Conservation (phyloP, 2,329 filamentous ascomycete species). For the Rachicladosporium sp. region DNA sequence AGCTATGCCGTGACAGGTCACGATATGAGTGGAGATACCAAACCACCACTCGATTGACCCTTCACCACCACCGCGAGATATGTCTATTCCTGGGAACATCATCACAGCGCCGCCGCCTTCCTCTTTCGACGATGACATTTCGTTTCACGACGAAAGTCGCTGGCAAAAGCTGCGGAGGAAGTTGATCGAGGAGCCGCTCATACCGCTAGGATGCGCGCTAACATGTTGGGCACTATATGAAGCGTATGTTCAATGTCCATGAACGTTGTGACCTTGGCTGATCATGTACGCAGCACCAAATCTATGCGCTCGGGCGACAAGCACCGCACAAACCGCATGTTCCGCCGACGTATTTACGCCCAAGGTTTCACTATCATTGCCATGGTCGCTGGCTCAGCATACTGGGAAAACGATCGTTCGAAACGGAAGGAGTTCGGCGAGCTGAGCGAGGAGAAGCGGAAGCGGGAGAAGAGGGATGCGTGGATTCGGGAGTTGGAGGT, state of each 20-base stretch:
- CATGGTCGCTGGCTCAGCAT: constrained; percentile 80
- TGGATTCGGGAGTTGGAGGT: constrained; percentile 89
- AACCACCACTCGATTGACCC: no score
- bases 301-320: constrained; percentile 83
- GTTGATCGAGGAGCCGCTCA: constrained; percentile 77
- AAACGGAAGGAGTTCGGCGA: constrained; percentile 71
- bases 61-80: no score
- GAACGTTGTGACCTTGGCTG: neutral
- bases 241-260: constrained; percentile 34
- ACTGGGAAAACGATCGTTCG: constrained; percentile 71
- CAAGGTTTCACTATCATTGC: constrained; percentile 87
- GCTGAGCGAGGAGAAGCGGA: constrained; percentile 59
- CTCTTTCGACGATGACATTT: constrained; percentile 71
- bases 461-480: constrained; percentile 71
- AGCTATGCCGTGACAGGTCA: no score
- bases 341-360: constrained; percentile 86
- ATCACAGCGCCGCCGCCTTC: constrained; percentile 52
- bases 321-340: constrained; percentile 80
- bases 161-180: constrained; percentile 67
- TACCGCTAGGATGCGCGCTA: constrained; percentile 73
- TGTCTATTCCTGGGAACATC: constrained; percentile 25
- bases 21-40: no score
- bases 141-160: constrained; percentile 75
- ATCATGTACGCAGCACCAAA: constrained; percentile 26
- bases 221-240: constrained; percentile 78